phyloP scores from a whole-genome alignment of 495 filamentous ascomycete species.

The Penicillium soppii region DNA sequence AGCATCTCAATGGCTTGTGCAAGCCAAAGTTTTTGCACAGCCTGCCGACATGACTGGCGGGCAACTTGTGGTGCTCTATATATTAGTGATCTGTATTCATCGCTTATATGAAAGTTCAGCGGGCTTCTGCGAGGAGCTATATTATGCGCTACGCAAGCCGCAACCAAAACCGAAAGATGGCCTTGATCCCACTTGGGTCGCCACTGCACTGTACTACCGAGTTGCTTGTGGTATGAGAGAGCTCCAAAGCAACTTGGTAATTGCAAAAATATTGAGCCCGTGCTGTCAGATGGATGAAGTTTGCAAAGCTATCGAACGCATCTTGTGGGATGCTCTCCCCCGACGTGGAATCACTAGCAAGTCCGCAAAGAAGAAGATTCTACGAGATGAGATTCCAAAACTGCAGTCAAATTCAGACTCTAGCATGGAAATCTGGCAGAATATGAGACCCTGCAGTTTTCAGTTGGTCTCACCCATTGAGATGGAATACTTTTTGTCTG shows the following conservation, averaged over 20 bases:
- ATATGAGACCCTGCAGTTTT: background rate
- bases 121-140: conserved; percentile 6
- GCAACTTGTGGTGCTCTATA: conserved; percentile 7
- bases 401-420: background rate
- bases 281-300: background rate
- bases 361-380: background rate
- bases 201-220: conserved; percentile 18
- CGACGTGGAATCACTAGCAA: background rate
- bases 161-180: background rate
- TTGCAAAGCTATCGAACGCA: background rate
- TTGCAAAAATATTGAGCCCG: conserved; percentile 9
- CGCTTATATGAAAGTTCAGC: conserved; percentile 7
- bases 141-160: background rate
- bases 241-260: background rate
- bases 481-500: background rate
- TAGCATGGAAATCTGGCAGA: conserved; percentile 2
- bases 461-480: background rate
- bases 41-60: background rate
- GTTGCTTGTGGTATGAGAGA: conserved; percentile 2
- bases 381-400: conserved; percentile 2
- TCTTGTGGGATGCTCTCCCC: background rate
- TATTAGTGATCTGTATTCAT: conserved; percentile 2
- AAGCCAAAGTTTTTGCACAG: background rate
- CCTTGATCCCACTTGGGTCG: conserved; percentile 8
- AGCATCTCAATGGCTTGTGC: conserved; percentile 1